Evolutionary conservation across 805 yeast genomes (phyloP), one percentile per base, ranked within the genome.

Genomic region (Kazachstania martiniae): DNA sequence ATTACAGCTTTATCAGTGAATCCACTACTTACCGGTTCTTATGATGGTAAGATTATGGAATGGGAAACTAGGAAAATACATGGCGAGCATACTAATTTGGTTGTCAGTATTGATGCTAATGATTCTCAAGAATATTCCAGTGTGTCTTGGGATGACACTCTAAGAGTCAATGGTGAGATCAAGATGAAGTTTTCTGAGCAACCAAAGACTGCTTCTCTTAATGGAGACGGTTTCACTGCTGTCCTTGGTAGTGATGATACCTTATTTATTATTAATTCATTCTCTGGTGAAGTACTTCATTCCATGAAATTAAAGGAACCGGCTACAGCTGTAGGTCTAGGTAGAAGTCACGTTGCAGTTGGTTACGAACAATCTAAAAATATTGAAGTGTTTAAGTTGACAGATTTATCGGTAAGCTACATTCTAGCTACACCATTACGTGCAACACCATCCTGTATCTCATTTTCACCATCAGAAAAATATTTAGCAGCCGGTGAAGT

Each of bases 71-170:
- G 49, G 1, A 29, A 34, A 1, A 44, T 61, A 8, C 44, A 49
- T 10, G 51, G 56, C 2, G 58, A 60, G 2, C 96, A 87, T 55
- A 50, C 69, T 1, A 85, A 86, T 42, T 68, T 78, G 40, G 68
- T 89, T 28, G 74, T 72, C 21, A 75, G 77, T 3, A 47, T 74
- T 15, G 67, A 43, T 17, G 47, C 43, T 16, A 42, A 41, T 4
- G 47, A 49, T 9, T 54, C 51, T 1, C 47, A 54, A 1, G 33
- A 58, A 5, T 46, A 73, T 13, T 57, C 64, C 32, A 65, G 85
- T n/a, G 63, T 74, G 14, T 93, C 87, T 3, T 91, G 97, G 97
- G 98, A 89, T 57, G 94, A 84, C 49, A 72, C 72, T 10, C 46
- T 86, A 28, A 72, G 69, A 47, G 44, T 56, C 10, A 49, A 44